Evolutionary conservation across 352 stramenopile genomes (phyloP).

Genomic region (Poterioochromonas sp.): DNA sequence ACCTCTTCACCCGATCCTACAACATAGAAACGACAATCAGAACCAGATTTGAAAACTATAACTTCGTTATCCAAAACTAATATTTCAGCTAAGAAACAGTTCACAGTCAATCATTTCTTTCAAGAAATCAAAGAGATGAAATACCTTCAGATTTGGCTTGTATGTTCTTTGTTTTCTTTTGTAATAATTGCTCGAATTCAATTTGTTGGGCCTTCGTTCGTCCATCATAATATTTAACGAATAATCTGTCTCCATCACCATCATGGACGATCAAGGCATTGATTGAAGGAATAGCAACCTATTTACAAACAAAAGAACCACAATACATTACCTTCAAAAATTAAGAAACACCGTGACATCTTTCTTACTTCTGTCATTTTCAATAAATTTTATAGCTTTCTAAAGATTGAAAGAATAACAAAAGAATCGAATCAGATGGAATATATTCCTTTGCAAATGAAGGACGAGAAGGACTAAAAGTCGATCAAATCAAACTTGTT

Average conservation of each 20-base stretch:
- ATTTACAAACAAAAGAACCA: too few relatives aligned
- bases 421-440: too few relatives aligned
- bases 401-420: too few relatives aligned
- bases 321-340: too few relatives aligned
- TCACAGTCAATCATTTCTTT: too few relatives aligned
- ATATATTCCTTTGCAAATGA: too few relatives aligned
- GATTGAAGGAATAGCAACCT: slow-evolving; percentile 23
- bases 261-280: slow-evolving; percentile 21
- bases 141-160: slow-evolving; percentile 2
- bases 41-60: not conserved
- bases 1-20: slow-evolving; percentile 14
- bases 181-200: not conserved
- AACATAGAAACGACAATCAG: slow-evolving; percentile 2
- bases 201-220: not conserved
- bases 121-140: not conserved
- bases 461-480: too few relatives aligned
- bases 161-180: slow-evolving; percentile 29
- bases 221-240: slow-evolving; percentile 30
- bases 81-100: slow-evolving; percentile 20
- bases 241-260: slow-evolving; percentile 12
- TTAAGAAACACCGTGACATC: too few relatives aligned
- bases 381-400: too few relatives aligned
- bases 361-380: too few relatives aligned
- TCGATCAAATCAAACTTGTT: too few relatives aligned
- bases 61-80: slow-evolving; percentile 11